These are phyloP conservation scores for Hypseocharis bilobata DNA, from an alignment of 441 rosid species.

Conservation along the genomic window DNA sequence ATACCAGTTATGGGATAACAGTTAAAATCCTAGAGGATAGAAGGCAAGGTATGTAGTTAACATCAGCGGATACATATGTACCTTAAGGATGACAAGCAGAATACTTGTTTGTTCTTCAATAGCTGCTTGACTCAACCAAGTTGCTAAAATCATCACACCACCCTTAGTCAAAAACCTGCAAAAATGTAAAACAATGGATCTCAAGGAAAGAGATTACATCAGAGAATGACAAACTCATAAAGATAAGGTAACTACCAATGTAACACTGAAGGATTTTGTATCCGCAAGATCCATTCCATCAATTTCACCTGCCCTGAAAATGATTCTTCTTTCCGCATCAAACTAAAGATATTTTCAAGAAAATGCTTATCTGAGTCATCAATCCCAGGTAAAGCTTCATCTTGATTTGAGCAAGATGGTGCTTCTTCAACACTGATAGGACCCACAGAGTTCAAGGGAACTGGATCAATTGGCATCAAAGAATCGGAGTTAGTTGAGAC, in stretches of 20 bases:
- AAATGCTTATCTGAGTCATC: slow-evolving; percentile 59
- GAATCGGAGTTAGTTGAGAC: slow-evolving; percentile 32
- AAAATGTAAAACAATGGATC: slow-evolving; percentile 10
- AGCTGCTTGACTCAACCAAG: slow-evolving; percentile 88
- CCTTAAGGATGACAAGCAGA: slow-evolving; percentile 63
- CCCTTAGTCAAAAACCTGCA: slow-evolving; percentile 82
- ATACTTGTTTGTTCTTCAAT: slow-evolving; percentile 81
- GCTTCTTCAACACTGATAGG: slow-evolving; percentile 43
- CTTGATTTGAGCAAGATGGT: slow-evolving; percentile 44
- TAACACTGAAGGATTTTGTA: slow-evolving; percentile 62
- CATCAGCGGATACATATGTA: slow-evolving; percentile 16
- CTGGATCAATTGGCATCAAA: slow-evolving; percentile 32
- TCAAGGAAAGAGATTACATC: slow-evolving; percentile 5
- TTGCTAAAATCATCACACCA: slow-evolving; percentile 83
- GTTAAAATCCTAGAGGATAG: slow-evolving; percentile 16
- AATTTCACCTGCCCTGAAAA: slow-evolving; percentile 85
- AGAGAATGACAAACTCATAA: slow-evolving; percentile 16
- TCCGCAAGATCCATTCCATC: slow-evolving; percentile 85
- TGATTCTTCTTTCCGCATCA: slow-evolving; percentile 71
- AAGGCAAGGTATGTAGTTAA: background rate
- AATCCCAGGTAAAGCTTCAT: slow-evolving; percentile 47
- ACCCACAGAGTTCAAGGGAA: slow-evolving; percentile 41
- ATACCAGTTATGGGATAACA: slow-evolving; percentile 19
- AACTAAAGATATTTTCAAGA: slow-evolving; percentile 54
- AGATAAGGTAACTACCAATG: slow-evolving; percentile 45